Base-by-base conservation (phyloP, 106 monocot species). In the Dendrobium huoshanense region DNA sequence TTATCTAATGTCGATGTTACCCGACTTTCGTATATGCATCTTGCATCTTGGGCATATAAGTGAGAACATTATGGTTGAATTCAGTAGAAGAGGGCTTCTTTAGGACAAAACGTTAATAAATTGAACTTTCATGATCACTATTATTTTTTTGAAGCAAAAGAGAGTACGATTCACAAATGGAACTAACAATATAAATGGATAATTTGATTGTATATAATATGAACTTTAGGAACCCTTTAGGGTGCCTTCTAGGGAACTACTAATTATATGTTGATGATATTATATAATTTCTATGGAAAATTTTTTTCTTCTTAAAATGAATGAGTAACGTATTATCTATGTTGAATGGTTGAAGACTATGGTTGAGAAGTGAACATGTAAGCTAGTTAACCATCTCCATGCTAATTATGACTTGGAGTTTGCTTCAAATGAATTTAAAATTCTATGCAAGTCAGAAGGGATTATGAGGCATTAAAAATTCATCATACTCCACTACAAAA, bases 201-300 rank as follows among this genome's bases (percentile, higher is more conserved):
- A 6, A 70, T 16, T 70, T 72, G 51, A 78, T 72, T 78, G 78
- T 47, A 72, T 78, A n/a, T 31, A 68, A 19, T 70, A 25, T 16
- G 27, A 73, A n/a, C 4, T 82, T 2, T 82, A 17, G 20, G 64
- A 64, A 5, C 77, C 75, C 1, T 75, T 5, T 37, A 4, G 8
- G 16, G 33, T 55, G 47, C 27, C 70, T 29, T 77, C 48, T 2
- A 70, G 29, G 77, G 77, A 31, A 3, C 51, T 54, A 5, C 20
- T 24, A 9, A 20, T 5, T 82, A 77, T 43, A 41, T 77, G 61
- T 20, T 54, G 11, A 55, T 22, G 29, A 31, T 67, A 11, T 49
- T 77, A 41, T 51, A 68, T 82, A 18, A 70, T 18, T 77, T 77
- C 11, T 77, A 3, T 0, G 51, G 47, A 47, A 82, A 41, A 25